Evolutionary conservation across 257 asterid genomes (phyloP), one percentile per base, ranked within the genome.

Genomic region (Solanum okadae): DNA sequence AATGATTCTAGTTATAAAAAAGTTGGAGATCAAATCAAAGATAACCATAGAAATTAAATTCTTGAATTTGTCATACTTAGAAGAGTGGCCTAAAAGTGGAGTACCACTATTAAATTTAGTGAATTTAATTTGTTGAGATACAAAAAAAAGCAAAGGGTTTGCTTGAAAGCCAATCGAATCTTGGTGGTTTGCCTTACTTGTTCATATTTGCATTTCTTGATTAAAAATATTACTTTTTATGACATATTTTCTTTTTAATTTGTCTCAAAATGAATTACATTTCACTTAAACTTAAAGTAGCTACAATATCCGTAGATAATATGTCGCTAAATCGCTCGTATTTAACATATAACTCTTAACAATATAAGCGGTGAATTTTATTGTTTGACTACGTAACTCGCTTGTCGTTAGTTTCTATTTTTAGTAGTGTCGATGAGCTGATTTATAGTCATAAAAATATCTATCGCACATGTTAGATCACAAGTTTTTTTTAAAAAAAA

Each of bases 161-260:
- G 87, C 84, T 88, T 88, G 73, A 88, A 88, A 88, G 89, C 40
- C 87, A 88, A 82, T 38, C 37, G 87, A 82, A 81, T 87, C 87
- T 87, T 31, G 70, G 83, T 87, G 87, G 89, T 79, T 88, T 82
- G 72, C 83, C 87, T 68, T 52, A 18, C 63, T 52, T 49, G 77
- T 35, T 71, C 87, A 33, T 18, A 20, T 23, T 56, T 34, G 77
- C 49, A 67, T 46, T 70, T 81, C 87, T 79, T 44, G 5, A 61
- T 40, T 63, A 37, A 10, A 63, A 35, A 8, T 25, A 25, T 20
- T 35, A 44, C 0, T 4, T 34, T 35, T 20, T 0, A 0, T 75
- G 83, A 75, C 2, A 23, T 5, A 35, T 10, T 10, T 75, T 35
- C 23, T 35, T 10, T 33, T 18, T 18, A 75, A 23, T 20, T 0